Conservation (phyloP, 257 asterid genomes). For the Cynanchum wilfordii region DNA sequence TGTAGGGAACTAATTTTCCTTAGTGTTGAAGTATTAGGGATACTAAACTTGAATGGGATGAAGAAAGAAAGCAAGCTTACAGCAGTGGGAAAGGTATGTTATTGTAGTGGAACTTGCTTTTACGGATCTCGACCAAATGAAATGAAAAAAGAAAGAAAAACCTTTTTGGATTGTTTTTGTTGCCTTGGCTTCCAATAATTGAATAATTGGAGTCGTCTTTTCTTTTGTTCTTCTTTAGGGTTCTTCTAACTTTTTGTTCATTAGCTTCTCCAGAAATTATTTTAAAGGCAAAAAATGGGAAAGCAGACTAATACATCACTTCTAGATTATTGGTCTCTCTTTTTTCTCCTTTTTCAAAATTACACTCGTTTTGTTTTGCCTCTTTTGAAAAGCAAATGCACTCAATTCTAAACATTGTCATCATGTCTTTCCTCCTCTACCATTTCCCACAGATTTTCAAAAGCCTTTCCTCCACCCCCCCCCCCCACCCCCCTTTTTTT, state of each 20-base stretch:
- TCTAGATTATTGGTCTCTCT: neutral
- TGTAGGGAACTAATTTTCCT: constrained; percentile 36
- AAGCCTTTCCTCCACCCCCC: too few relatives aligned
- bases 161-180: constrained; percentile 14
- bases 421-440: neutral
- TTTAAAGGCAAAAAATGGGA: neutral
- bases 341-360: neutral
- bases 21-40: constrained; percentile 57
- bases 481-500: too few relatives aligned
- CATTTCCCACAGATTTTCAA: neutral
- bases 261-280: neutral
- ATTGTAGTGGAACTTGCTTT: constrained; percentile 52
- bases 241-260: neutral
- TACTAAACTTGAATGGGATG: constrained; percentile 52
- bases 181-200: constrained; percentile 34
- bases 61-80: constrained; percentile 34
- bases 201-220: constrained; percentile 22
- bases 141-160: neutral
- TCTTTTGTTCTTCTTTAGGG: constrained; percentile 24
- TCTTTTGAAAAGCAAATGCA: constrained; percentile 6
- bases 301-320: neutral
- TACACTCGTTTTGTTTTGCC: neutral
- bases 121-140: constrained; percentile 22
- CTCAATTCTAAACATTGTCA: neutral
- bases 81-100: constrained; percentile 48